Conservation (phyloP, 1,284 basidiomycete genomes). For the Leccinum pseudoinsigne region DNA sequence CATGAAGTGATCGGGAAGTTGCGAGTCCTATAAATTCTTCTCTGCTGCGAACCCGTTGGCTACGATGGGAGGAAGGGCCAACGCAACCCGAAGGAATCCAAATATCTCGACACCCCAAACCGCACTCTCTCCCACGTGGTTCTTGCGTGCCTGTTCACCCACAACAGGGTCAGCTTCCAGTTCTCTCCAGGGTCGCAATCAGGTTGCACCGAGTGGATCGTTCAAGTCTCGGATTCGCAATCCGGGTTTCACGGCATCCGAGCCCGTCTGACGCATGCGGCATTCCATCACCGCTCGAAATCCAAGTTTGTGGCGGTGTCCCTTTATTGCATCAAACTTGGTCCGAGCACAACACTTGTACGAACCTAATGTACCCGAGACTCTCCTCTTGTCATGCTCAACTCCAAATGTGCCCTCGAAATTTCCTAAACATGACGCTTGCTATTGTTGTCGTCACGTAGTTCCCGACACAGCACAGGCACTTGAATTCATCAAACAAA, state of each 20-base stretch:
- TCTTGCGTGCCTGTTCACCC: constrained; percentile 17
- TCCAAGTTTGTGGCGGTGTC: constrained; percentile 16
- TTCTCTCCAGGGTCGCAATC: constrained; percentile 13
- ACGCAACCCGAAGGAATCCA: constrained; percentile 12
- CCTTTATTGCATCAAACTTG: neutral
- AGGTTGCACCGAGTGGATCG: constrained; percentile 16
- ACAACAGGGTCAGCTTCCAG: constrained; percentile 7
- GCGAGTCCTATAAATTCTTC: constrained; percentile 17
- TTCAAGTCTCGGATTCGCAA: constrained; percentile 12
- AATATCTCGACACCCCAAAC: constrained; percentile 22
- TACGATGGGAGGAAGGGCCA: constrained; percentile 17
- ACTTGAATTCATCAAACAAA: neutral
- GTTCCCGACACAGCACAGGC: constrained; percentile 9
- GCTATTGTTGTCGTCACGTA: constrained; percentile 14
- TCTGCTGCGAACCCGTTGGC: constrained; percentile 11
- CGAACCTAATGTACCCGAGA: constrained; percentile 19
- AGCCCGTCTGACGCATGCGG: constrained; percentile 4
- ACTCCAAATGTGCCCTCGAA: constrained; percentile 3
- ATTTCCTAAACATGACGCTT: constrained; percentile 4
- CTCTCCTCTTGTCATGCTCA: constrained; percentile 18
- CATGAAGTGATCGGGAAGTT: constrained; percentile 24
- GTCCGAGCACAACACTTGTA: constrained; percentile 2
- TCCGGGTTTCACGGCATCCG: constrained; percentile 13
- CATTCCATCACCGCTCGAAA: constrained; percentile 5
- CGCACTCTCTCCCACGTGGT: constrained; percentile 29